Percentiles rank a stretch among this genome's conserved stretches.
phyloP scores from a whole-genome alignment of 192 early-diverging fungal species.

The Backusella tarrabulga region DNA sequence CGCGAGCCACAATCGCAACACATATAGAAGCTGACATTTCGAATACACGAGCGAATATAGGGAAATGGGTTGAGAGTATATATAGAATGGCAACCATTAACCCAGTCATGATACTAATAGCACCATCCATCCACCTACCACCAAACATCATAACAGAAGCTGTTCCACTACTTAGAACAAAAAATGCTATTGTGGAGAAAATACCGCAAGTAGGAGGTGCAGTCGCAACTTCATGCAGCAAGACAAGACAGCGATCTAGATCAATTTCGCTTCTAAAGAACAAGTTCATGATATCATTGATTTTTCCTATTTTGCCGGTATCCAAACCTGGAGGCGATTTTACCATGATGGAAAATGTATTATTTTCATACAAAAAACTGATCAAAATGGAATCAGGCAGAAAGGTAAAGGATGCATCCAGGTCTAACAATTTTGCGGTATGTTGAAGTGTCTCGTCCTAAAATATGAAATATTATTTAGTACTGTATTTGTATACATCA shows the following conservation, averaged over 20 bases:
- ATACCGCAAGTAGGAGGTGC: conserved; percentile 58
- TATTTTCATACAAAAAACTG: conserved; percentile 64
- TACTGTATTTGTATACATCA: background rate
- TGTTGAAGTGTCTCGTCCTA: conserved; percentile 47
- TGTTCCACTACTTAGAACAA: conserved; percentile 48
- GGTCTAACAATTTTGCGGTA: conserved; percentile 46
- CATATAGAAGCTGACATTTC: conserved; percentile 38
- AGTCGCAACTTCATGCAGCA: conserved; percentile 54
- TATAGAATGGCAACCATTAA: conserved; percentile 59
- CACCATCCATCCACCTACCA: conserved; percentile 59
- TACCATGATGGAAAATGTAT: conserved; percentile 64
- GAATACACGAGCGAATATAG: conserved; percentile 67
- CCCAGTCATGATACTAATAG: conserved; percentile 47
- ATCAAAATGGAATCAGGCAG: conserved; percentile 71
- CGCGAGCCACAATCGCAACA: conserved; percentile 30
- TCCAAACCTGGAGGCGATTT: conserved; percentile 63
- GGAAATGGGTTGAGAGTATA: conserved; percentile 56
- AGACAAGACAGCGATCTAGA: conserved; percentile 50
- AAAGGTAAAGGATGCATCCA: conserved; percentile 64
- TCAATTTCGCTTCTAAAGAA: conserved; percentile 51
- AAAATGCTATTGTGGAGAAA: conserved; percentile 50
- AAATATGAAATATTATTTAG: background rate
- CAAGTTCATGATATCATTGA: conserved; percentile 55
- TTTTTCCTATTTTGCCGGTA: conserved; percentile 63
- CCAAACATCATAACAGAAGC: conserved; percentile 61